Base-by-base conservation (phyloP, 2,329 filamentous ascomycete species). In the Phialophora macrospora region DNA sequence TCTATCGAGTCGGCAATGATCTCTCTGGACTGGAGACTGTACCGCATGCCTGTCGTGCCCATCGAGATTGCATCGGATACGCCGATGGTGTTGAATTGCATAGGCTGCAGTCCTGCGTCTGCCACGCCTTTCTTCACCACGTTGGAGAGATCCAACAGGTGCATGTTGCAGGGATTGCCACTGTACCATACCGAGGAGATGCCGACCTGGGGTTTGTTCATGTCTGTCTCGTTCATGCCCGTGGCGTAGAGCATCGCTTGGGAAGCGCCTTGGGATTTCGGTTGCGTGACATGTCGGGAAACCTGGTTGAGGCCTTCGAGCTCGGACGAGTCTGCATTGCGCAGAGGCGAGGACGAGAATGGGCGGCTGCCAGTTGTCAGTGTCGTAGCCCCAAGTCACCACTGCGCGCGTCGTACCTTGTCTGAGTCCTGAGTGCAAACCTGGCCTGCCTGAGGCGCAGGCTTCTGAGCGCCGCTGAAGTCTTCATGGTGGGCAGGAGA, bases 131-230 rank as follows among this genome's bases (percentile, higher is more conserved):
- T 85, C 72, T 87, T 88, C 71, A 97, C 90, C 70, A 89, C 82
- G 77, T 90, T 84, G 76, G 91, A 96, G 67, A 99, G 87, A 75
- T 96, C 91, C 79, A 99, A 85, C 68, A 99, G 83, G 80, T 99
- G 95, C 94, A 97, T 99, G 82, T 99, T 99, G 84, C 95, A 99
- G 28, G 95, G 95, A 81, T 99, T 99, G 64, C 95, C 95, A 73
- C 92, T 90, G 81, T 94, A 97, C 95, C 95, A 99, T 67, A 98
- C 93, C 5, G 93, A 97, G 49, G 94, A 96, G 77, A 99, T 98
- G 72, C 95, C 95, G 73, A 99, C 90, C 83, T 99, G 96, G 28
- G 95, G 90, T 83, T 98, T 99, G 82, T 90, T 89, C 89, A 98
- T 91, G 79, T 97, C 93, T 63, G 85, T 85, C 75, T 96, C 91